A percentile compares a stretch with the other conserved stretches of the same genome.
phyloP scores from a whole-genome alignment of 1,284 basidiomycete species.

The Marasmius sp. region DNA sequence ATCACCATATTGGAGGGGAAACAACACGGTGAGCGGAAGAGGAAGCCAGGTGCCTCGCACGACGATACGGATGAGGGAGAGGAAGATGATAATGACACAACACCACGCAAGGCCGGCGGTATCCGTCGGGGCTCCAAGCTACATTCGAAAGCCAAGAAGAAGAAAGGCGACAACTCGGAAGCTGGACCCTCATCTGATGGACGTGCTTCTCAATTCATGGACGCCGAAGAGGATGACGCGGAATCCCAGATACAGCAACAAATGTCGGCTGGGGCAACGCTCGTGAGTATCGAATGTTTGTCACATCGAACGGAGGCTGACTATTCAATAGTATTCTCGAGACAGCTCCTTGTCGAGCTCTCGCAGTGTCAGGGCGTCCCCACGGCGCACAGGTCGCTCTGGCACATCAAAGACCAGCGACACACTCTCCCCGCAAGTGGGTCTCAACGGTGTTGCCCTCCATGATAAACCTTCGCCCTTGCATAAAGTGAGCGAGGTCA shows the following conservation, averaged over 20 bases:
- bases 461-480: constrained; percentile 35
- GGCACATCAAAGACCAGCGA: constrained; percentile 38
- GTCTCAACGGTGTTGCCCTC: constrained; percentile 40
- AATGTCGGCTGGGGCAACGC: constrained; percentile 70
- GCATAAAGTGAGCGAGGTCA: constrained; percentile 42
- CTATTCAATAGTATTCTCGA: constrained; percentile 48
- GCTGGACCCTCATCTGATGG: constrained; percentile 49
- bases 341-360: constrained; percentile 59
- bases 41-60: constrained; percentile 29
- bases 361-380: constrained; percentile 66
- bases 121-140: constrained; percentile 34
- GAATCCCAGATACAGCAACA: constrained; percentile 84
- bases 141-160: constrained; percentile 28
- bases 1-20: constrained; percentile 84
- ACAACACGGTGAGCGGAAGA: constrained; percentile 36
- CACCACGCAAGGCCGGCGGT: constrained; percentile 46
- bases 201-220: constrained; percentile 83
- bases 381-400: constrained; percentile 43
- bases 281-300: constrained; percentile 43
- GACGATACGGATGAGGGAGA: constrained; percentile 44
- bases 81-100: constrained; percentile 48
- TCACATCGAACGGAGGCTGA: constrained; percentile 14
- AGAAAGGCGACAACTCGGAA: constrained; percentile 34
- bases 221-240: constrained; percentile 86
- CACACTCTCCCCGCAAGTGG: constrained; percentile 41